These are phyloP conservation scores for Hericium alpestre DNA, from an alignment of 768 basidiomycete genomes.

Conservation along the genomic window DNA sequence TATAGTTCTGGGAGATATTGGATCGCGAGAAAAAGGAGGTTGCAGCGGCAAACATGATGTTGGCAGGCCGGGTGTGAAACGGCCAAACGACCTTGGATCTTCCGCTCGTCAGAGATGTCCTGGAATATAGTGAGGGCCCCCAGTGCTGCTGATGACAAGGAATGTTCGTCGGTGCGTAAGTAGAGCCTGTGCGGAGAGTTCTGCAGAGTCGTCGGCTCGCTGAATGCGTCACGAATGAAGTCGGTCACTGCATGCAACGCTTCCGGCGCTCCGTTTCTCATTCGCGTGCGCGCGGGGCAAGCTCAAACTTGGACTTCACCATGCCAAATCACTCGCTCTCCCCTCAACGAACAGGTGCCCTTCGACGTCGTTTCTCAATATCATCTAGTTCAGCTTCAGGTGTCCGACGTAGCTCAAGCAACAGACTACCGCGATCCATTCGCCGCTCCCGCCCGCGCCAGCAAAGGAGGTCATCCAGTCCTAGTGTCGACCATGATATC, in stretches of 20 bases:
- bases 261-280: background rate
- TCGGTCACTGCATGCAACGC: no score
- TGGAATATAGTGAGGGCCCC: no score
- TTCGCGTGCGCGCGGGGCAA: background rate
- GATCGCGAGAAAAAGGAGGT: conserved; percentile 76
- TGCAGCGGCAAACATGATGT: conserved; percentile 65
- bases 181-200: no score
- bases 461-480: conserved; percentile 7
- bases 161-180: no score
- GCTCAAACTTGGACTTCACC: no score
- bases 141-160: no score
- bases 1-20: conserved; percentile 73
- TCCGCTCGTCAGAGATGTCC: no score
- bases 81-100: no score
- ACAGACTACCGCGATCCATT: conserved; percentile 2
- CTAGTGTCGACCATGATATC: conserved; percentile 5
- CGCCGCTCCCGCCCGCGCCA: conserved; percentile 5
- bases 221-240: no score
- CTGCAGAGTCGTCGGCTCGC: no score
- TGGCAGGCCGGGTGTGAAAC: no score
- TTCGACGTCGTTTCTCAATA: background rate
- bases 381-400: conserved; percentile 4
- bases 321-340: background rate
- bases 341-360: background rate
- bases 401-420: conserved; percentile 3